A percentile compares a stretch with the other conserved stretches of the same genome.
Evolutionary conservation across 2,329 filamentous ascomycete genomes (phyloP).

Genomic region (Aspergillus carbonarius): DNA sequence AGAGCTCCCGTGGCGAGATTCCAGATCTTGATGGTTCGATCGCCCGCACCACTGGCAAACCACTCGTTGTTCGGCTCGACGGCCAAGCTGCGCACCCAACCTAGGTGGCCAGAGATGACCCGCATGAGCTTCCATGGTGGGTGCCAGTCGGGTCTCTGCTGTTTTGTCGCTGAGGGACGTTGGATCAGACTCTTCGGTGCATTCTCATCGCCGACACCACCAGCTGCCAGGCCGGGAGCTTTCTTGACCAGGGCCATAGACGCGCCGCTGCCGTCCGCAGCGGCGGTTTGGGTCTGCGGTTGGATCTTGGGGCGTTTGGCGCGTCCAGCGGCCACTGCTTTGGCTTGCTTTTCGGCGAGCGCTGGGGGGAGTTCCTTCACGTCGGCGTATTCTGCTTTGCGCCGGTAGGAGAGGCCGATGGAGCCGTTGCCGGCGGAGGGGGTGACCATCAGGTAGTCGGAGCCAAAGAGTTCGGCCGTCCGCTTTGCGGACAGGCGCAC

Average conservation of each 20-base stretch:
- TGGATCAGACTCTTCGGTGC: constrained; percentile 63
- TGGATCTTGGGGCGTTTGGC: constrained; percentile 60
- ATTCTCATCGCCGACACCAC: constrained; percentile 36
- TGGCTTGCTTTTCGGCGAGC: constrained; percentile 76
- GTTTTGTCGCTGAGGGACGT: constrained; percentile 60
- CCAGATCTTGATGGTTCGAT: constrained; percentile 98
- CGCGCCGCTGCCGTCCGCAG: constrained; percentile 50
- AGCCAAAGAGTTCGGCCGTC: constrained; percentile 48
- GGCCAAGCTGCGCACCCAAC: constrained; percentile 86
- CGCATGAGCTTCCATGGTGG: constrained; percentile 98
- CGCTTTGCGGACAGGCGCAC: constrained; percentile 46
- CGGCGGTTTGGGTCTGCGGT: constrained; percentile 51
- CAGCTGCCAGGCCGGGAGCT: constrained; percentile 27
- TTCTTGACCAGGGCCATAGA: constrained; percentile 58
- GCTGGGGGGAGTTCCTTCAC: constrained; percentile 74
- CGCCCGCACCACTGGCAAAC: constrained; percentile 94
- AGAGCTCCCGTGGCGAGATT: constrained; percentile 86
- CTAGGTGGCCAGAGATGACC: constrained; percentile 93
- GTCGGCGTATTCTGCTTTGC: constrained; percentile 68
- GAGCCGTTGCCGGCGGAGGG: constrained; percentile 44
- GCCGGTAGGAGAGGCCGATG: constrained; percentile 46
- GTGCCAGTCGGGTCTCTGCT: constrained; percentile 89
- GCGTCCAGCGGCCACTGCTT: constrained; percentile 59
- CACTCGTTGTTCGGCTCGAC: constrained; percentile 96
- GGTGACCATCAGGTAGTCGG: constrained; percentile 47